Evolutionary conservation across 441 rosid species (phyloP), one percentile per base, ranked within the genome.

Genomic region (Bocquillonia castaneifolia): DNA sequence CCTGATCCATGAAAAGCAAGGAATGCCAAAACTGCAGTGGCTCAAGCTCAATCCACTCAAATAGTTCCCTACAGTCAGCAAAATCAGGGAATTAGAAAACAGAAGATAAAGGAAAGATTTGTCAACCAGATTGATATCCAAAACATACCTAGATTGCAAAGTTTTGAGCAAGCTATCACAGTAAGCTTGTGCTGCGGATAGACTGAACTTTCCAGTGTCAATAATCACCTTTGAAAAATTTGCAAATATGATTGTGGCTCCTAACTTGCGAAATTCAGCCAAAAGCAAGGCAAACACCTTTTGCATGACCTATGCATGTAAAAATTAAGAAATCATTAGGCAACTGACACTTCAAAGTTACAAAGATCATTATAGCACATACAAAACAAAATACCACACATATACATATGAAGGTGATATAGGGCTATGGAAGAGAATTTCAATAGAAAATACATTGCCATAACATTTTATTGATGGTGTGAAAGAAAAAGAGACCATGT

Each of bases 1-100:
- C 99, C 98, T 90, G 91, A 77, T 94, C 98, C 99, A 91, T 94
- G 79, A 89, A 94, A 72, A 92, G 97, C 77, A 94, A 81, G 28
- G 96, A 86, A 78, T 90, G 88, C 99, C 97, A 90, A 79, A 82
- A 91, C 77, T 85, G 87, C 79, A 80, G 66, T 10, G 86, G 90
- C 78, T 94, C 97, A 68, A 94, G 91, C 79, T 84, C 86, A 69
- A 92, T 84, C 97, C 97, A 90, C 77, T 92, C 90, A 40, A 91
- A 92, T 55, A 90, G 80, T 74, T 92, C 96, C 72, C 99, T 94
- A 82, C 57, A 74, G 70, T 63, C 58, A 58, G 66, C 44, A 70
- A 74, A 73, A 69, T 50, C n/a, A n/a, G 64, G 66, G 34, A 61
- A 67, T 53, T 67, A 74, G 6, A 59, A 54, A 59, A 53, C 20